Evolutionary conservation across 164 flowering plant genomes (phyloP), one percentile per base, ranked within the genome.

Genomic region (Macadamia tetraphylla): DNA sequence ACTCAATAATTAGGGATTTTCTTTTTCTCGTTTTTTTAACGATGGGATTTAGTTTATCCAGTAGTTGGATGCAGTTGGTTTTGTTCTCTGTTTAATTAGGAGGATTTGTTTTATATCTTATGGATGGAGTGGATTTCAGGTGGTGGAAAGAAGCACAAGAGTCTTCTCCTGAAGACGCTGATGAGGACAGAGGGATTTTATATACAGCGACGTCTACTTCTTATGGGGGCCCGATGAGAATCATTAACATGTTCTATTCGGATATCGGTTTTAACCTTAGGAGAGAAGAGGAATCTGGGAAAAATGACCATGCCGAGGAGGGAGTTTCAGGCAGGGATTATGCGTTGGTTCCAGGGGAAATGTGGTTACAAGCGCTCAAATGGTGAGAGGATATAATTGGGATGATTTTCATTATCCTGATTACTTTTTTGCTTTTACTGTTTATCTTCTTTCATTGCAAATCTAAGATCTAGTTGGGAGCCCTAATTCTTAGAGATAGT

Each of bases 91-190:
- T 15, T 43, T 6, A 44, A 55, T 59, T 13, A 30, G 35, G 52
- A 2, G 35, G 13, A n/a, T 17, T 4, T 14, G 11, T 31, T 63
- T 30, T 60, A 42, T 6, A 9, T 46, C 52, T 63, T 63, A 49
- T 48, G 61, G 64, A 18, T 65, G 63, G 59, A n/a, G 31, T 76
- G 71, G 48, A 29, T 74, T 74, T 65, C 78, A 94, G 99, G 80
- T 92, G 99, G 99, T 94, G 97, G 97, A 92, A 81, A 76, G 97
- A 92, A 69, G 92, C 95, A 6, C 87, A 82, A 32, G 86, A 79
- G 30, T 67, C 83, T 59, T 60, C 79, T 1, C 58, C 55, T 48
- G 67, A 69, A 30, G 85, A 74, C 53, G 68, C 75, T 12, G 85
- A 84, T 70, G 79, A 55, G 77, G 79, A 74, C 69, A 80, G 61